A percentile compares a stretch with the other conserved stretches of the same genome.
These are phyloP conservation scores for Leishmania major DNA, from an alignment of 208 protist species.

Conservation along the genomic window DNA sequence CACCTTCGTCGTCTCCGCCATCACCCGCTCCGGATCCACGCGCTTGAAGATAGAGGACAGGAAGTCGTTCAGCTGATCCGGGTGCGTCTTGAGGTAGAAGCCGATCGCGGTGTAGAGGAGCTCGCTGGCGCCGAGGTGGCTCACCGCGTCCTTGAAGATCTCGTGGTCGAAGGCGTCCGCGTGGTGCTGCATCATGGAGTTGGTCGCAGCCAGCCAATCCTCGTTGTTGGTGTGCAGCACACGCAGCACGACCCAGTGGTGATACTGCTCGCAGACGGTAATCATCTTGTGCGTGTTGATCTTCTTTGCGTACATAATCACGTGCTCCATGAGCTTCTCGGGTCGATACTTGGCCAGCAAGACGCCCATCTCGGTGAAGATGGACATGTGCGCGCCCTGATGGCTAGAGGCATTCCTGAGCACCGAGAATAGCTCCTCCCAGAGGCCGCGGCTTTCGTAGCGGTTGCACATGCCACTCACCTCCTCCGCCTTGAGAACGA, in stretches of 20 bases:
- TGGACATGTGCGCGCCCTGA: slow-evolving; percentile 98
- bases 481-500: slow-evolving; percentile 98
- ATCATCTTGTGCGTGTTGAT: slow-evolving; percentile 99
- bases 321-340: slow-evolving; percentile 99
- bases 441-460: slow-evolving; percentile 91
- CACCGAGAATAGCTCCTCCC: slow-evolving; percentile 96
- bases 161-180: slow-evolving; percentile 97
- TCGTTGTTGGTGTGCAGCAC: slow-evolving; percentile 98
- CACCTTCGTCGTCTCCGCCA: slow-evolving; percentile 86
- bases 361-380: slow-evolving; percentile 99
- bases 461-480: slow-evolving; percentile 93
- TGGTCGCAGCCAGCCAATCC: slow-evolving; percentile 98
- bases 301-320: slow-evolving; percentile 97
- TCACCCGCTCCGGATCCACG: slow-evolving; percentile 98
- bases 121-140: slow-evolving; percentile 96
- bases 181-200: slow-evolving; percentile 98
- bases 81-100: slow-evolving; percentile 97
- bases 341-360: slow-evolving; percentile 99
- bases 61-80: slow-evolving; percentile 96
- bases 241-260: slow-evolving; percentile 96
- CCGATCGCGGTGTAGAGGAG: slow-evolving; percentile 96
- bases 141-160: slow-evolving; percentile 98
- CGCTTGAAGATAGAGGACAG: slow-evolving; percentile 92
- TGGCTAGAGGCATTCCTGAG: slow-evolving; percentile 95
- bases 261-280: slow-evolving; percentile 91